Percentiles rank a stretch among this genome's conserved stretches.
Evolutionary conservation across 805 yeast species (phyloP).

Genomic region (Yamadazyma sp.): DNA sequence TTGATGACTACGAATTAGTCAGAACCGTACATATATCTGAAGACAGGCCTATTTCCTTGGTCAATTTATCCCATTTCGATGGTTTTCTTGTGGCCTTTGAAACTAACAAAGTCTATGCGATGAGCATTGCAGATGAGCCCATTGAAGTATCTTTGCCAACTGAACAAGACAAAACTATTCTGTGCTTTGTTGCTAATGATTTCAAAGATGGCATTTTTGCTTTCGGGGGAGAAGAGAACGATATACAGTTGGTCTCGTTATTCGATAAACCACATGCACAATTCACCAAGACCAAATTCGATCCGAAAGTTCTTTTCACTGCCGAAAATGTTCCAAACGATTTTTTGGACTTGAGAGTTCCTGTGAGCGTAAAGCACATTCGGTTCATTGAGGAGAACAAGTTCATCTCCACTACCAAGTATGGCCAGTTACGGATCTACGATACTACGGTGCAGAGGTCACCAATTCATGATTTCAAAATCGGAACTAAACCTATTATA

Average conservation of each 20-base stretch:
- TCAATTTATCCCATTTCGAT: constrained; percentile 27
- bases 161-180: constrained; percentile 44
- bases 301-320: constrained; percentile 48
- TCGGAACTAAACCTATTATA: constrained; percentile 54
- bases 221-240: constrained; percentile 84
- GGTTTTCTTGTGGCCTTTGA: constrained; percentile 46
- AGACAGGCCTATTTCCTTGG: constrained; percentile 33
- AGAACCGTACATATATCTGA: constrained; percentile 26
- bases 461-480: constrained; percentile 59
- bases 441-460: constrained; percentile 65
- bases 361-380: constrained; percentile 72
- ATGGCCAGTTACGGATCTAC: constrained; percentile 76
- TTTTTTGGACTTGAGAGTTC: constrained; percentile 74
- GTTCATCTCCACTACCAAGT: constrained; percentile 65
- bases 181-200: constrained; percentile 50
- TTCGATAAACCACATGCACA: constrained; percentile 22
- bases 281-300: constrained; percentile 23
- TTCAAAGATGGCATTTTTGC: constrained; percentile 57
- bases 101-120: constrained; percentile 43
- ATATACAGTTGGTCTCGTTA: constrained; percentile 51
- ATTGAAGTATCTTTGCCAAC: constrained; percentile 18
- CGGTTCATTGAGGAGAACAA: constrained; percentile 41
- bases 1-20: constrained; percentile 30
- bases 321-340: constrained; percentile 85
- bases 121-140: constrained; percentile 35